phyloP scores from a whole-genome alignment of 108 stramenopile species.

The Mediolabrus comicus region DNA sequence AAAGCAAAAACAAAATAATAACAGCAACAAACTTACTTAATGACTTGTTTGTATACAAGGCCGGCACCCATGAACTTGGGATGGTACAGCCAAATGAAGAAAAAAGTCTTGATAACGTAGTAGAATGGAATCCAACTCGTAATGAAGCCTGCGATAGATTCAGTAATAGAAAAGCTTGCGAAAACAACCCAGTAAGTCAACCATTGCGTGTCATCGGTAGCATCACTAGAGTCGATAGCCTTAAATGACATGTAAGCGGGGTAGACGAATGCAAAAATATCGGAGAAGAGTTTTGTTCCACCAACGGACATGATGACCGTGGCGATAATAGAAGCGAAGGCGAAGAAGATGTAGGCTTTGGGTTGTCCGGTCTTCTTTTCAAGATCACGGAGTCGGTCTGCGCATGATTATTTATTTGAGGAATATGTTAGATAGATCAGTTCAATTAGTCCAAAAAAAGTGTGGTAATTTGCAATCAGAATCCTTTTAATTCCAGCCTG shows the following conservation, averaged over 20 bases:
- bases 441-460: background rate
- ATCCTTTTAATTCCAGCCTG: background rate
- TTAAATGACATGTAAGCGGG: constrained; percentile 98
- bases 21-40: constrained; percentile 34
- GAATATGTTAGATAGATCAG: background rate
- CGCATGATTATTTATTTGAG: constrained; percentile 8
- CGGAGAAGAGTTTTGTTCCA: constrained; percentile 81
- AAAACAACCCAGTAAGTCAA: constrained; percentile 98
- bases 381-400: constrained; percentile 76
- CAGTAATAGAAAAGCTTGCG: constrained; percentile 71
- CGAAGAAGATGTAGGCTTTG: constrained; percentile 75
- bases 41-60: constrained; percentile 65
- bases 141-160: constrained; percentile 51
- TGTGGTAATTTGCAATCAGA: constrained; percentile 6
- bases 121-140: constrained; percentile 75
- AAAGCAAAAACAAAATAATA: background rate
- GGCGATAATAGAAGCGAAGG: constrained; percentile 26
- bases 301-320: constrained; percentile 53
- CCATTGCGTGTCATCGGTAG: constrained; percentile 92
- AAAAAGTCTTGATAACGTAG: constrained; percentile 71
- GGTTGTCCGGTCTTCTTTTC: constrained; percentile 81
- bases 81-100: constrained; percentile 86
- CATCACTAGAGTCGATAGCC: constrained; percentile 81
- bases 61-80: constrained; percentile 77
- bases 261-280: constrained; percentile 91